A percentile compares a stretch with the other conserved stretches of the same genome.
phyloP scores from a whole-genome alignment of 345 rosid species.

The Geranium brycei region DNA sequence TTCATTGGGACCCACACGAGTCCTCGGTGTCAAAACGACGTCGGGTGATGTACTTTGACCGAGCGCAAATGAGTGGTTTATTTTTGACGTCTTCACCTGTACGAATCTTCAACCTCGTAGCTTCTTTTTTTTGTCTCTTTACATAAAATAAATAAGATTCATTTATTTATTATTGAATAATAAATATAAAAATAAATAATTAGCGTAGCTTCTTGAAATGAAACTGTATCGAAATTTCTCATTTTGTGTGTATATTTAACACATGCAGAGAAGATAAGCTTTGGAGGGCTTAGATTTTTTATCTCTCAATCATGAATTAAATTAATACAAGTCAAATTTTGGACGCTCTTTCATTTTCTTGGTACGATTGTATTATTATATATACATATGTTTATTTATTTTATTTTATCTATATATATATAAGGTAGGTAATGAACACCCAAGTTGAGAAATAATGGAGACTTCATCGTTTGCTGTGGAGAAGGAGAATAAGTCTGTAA shows the following conservation, averaged over 20 bases:
- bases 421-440: background rate
- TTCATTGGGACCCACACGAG: too few species aligned
- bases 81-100: background rate
- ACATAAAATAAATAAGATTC: background rate
- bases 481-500: background rate
- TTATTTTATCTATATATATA: too few species aligned
- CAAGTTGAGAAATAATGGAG: background rate
- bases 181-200: too few species aligned
- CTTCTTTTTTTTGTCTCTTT: background rate
- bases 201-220: background rate
- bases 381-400: too few species aligned
- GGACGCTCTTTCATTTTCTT: background rate
- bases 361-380: background rate
- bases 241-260: too few species aligned
- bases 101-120: background rate
- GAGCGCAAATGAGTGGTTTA: background rate
- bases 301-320: background rate
- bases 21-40: background rate
- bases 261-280: background rate
- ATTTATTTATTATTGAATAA: too few species aligned
- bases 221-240: background rate
- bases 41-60: background rate
- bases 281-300: background rate
- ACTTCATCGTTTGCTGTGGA: background rate
- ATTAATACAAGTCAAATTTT: background rate